A percentile compares a stretch with the other conserved stretches of the same genome.
These are phyloP conservation scores for Crucihimalaya himalaica DNA, from an alignment of 345 rosid genomes.

Conservation along the genomic window DNA sequence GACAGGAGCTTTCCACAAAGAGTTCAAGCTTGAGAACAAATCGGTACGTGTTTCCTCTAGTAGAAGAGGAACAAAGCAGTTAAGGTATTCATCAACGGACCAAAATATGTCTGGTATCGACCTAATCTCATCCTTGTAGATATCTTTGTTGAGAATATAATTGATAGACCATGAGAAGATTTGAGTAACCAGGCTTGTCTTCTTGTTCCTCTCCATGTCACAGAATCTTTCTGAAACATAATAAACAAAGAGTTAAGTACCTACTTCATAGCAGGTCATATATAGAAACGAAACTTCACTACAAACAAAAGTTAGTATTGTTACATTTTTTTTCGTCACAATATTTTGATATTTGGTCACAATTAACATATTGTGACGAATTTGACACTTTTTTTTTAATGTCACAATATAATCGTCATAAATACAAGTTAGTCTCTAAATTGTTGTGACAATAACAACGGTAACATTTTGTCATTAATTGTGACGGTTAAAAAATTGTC, in stretches of 20 bases:
- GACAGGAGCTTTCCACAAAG: slow-evolving; percentile 30
- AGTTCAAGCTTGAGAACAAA: slow-evolving; percentile 33
- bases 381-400: too few relatives aligned
- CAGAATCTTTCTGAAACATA: not conserved
- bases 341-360: too few relatives aligned
- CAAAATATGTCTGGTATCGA: slow-evolving; percentile 41
- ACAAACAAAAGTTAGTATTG: too few relatives aligned
- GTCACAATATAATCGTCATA: too few relatives aligned
- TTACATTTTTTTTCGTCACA: too few relatives aligned
- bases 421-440: too few relatives aligned
- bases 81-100: slow-evolving; percentile 34
- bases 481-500: too few relatives aligned
- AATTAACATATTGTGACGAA: too few relatives aligned
- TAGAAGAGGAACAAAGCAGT: slow-evolving; percentile 39
- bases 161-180: slow-evolving; percentile 45
- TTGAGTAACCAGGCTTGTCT: slow-evolving; percentile 14
- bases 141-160: slow-evolving; percentile 33
- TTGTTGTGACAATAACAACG: too few relatives aligned
- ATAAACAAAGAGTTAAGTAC: not conserved
- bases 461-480: too few relatives aligned
- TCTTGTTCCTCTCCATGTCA: slow-evolving; percentile 9
- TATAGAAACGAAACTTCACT: not conserved
- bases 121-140: slow-evolving; percentile 37
- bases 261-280: not conserved
- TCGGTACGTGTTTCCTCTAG: slow-evolving; percentile 45